Evolutionary conservation across 2,329 filamentous ascomycete species (phyloP).

Genomic region (Gyromitra esculenta): DNA sequence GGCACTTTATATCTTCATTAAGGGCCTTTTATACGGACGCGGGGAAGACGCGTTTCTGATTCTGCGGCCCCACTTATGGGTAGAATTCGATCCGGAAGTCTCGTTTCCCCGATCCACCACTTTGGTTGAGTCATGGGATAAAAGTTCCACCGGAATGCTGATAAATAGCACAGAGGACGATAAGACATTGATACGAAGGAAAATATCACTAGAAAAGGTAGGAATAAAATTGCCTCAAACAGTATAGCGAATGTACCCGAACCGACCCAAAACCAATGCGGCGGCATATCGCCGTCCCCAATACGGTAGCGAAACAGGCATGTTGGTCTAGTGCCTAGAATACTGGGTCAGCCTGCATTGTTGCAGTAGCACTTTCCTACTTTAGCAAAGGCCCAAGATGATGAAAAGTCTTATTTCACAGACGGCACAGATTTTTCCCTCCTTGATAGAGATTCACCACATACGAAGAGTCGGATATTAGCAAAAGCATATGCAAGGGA

Average conservation of each 20-base stretch:
- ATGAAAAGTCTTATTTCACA: neutral
- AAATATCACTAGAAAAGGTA: neutral
- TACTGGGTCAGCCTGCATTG: no score
- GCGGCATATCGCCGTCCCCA: neutral
- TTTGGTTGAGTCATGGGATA: conserved; percentile 33
- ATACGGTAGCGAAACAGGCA: neutral
- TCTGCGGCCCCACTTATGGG: neutral
- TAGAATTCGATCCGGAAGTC: neutral
- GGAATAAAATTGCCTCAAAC: conserved; percentile 2
- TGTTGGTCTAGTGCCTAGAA: neutral
- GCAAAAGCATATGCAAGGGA: neutral
- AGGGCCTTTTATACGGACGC: conserved; percentile 24
- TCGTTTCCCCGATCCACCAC: conserved; percentile 26
- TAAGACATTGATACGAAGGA: conserved; percentile 5
- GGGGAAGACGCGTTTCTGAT: conserved; percentile 5
- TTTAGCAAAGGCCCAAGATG: conserved; percentile 2
- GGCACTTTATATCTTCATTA: neutral
- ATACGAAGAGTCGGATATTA: conserved; percentile 4
- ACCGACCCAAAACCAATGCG: neutral
- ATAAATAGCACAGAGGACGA: neutral
- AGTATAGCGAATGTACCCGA: neutral
- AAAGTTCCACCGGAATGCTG: neutral
- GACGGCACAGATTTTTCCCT: neutral
- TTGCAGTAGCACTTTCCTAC: conserved; percentile 38
- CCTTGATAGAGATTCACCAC: neutral